Percentiles rank a stretch among this genome's conserved stretches.
Conservation (phyloP, 2,329 filamentous ascomycete genomes). For the Colletotrichum theobromicola region DNA sequence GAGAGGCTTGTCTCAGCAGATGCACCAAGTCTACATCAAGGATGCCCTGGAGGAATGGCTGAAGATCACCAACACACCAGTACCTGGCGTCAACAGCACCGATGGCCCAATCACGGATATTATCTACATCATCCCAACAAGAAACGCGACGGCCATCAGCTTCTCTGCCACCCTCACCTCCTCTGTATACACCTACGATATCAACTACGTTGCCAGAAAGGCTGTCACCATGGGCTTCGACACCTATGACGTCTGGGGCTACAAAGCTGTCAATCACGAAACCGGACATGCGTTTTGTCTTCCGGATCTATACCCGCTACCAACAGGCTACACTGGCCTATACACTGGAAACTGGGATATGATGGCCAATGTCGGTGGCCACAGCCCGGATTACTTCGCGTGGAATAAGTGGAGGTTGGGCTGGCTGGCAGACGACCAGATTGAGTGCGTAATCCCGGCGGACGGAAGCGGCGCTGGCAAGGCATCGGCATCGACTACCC, state of each 20-base stretch:
- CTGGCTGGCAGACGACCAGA: conserved; percentile 36
- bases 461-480: background rate
- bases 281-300: conserved; percentile 43
- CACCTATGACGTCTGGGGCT: conserved; percentile 33
- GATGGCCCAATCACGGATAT: conserved; percentile 25
- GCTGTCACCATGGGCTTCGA: conserved; percentile 38
- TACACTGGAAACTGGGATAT: conserved; percentile 41
- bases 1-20: conserved; percentile 29
- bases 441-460: conserved; percentile 33
- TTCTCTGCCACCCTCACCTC: conserved; percentile 31
- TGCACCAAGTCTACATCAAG: conserved; percentile 31
- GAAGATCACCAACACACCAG: conserved; percentile 6
- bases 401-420: conserved; percentile 45
- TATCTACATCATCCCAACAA: conserved; percentile 34
- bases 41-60: conserved; percentile 32
- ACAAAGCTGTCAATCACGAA: conserved; percentile 41
- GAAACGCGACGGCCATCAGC: conserved; percentile 28
- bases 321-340: conserved; percentile 27
- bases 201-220: conserved; percentile 31
- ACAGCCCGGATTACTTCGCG: conserved; percentile 39
- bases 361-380: conserved; percentile 39
- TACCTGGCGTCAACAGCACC: conserved; percentile 4
- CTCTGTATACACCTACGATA: conserved; percentile 26
- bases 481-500: conserved; percentile 24
- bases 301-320: conserved; percentile 39